Evolutionary conservation across 306 rosid species (phyloP), one percentile per base, ranked within the genome.

Genomic region (Quercus engelmannii): DNA sequence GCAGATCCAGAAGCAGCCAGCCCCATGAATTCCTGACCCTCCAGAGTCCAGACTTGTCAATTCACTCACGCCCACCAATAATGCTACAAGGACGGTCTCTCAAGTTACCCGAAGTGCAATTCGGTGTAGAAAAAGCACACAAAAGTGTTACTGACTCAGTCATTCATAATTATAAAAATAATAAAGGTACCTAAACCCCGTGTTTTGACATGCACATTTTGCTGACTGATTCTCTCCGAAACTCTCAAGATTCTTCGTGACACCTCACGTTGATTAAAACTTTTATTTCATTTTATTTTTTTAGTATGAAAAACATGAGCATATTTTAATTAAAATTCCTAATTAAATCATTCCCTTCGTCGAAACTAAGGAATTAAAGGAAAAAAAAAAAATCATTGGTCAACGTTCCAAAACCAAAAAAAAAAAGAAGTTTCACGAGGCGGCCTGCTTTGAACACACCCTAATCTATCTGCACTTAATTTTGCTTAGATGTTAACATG

Each of bases 151-250:
- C 75, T 31, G 5, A 11, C 59, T 52, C 61, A 4, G 30, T 14
- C 30, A 20, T 4, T 21, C 28, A 25, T 4, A 52, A 12, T 5
- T 26, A 46, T 25, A 43, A 5, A 43, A 23, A 19, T 5, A 38
- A 19, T 30, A 38, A 55, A 73, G 69, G 57, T 33, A 52, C 80
- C 69, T 41, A 41, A 74, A 71, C 59, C 10, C 41, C 55, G 67
- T 72, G 74, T 75, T 84, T 84, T 72, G 76, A 82, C 83, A 71
- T 80, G 69, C 55, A 62, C 71, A 51, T 78, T 71, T 78, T 23
- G 33, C 69, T 83, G 76, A 65, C 86, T 19, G 15, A 59, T 81
- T 81, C 81, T 31, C 70, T 43, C 54, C 6, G 33, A 17, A 23
- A 43, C 51, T 78, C 73, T 35, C 7, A 71, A 62, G 83, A 77